Evolutionary conservation across 2,329 filamentous ascomycete genomes (phyloP).

Genomic region (Fusarium sp.): DNA sequence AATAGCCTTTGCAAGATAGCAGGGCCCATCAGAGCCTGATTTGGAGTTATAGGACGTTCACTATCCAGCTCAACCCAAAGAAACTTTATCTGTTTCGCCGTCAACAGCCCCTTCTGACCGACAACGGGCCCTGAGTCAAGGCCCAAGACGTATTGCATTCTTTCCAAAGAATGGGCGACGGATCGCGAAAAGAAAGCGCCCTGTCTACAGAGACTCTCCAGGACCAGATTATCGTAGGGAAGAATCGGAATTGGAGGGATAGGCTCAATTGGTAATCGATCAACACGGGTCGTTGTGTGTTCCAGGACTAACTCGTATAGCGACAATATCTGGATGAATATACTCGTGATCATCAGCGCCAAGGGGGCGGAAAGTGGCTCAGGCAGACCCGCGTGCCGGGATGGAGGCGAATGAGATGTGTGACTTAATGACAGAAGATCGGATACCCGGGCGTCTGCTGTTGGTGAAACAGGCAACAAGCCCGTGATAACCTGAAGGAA

Average conservation of each 20-base stretch:
- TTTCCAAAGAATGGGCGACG: neutral
- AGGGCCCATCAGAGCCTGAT: neutral
- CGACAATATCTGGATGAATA: neutral
- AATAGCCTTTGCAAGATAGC: neutral
- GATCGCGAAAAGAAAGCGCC: neutral
- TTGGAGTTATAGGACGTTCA: neutral
- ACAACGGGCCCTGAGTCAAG: accelerated
- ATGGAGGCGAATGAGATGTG: neutral
- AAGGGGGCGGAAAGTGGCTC: neutral
- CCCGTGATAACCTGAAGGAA: neutral
- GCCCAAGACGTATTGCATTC: neutral
- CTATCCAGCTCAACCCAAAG: neutral
- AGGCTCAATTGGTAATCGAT: neutral
- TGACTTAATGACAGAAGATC: too few relatives aligned
- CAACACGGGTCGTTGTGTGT: neutral
- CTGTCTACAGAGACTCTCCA: neutral
- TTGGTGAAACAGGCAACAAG: neutral
- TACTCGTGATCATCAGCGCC: neutral
- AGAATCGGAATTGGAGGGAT: neutral
- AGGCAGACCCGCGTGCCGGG: too few relatives aligned
- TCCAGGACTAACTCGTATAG: neutral
- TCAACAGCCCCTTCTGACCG: neutral
- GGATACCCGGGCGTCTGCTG: too few relatives aligned
- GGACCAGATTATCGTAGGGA: accelerated
- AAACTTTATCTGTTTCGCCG: neutral